Percentiles rank a stretch among this genome's conserved stretches.
Conservation (phyloP, 2,329 filamentous ascomycete species). For the Leptographium wingfieldii region DNA sequence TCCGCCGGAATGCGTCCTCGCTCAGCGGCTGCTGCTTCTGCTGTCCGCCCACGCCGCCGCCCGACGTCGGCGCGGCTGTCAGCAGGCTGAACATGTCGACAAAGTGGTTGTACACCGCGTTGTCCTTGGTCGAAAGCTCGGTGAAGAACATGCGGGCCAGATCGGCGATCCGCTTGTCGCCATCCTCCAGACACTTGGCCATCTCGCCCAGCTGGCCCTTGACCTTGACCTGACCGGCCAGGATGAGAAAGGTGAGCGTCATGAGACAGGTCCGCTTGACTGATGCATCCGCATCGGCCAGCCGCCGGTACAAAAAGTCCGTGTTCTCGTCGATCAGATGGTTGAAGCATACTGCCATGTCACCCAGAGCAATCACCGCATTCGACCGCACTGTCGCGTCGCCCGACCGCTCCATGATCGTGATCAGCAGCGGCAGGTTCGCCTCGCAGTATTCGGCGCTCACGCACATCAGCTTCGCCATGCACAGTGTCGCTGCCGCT, state of each 20-base stretch:
- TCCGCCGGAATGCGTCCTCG: conserved; percentile 74
- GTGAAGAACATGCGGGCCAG: conserved; percentile 97
- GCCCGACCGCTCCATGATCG: conserved; percentile 88
- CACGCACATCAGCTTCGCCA: conserved; percentile 98
- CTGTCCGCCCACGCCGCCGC: background rate
- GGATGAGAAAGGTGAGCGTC: conserved; percentile 93
- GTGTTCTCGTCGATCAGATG: conserved; percentile 99
- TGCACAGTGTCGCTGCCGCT: conserved; percentile 81
- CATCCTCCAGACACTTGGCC: conserved; percentile 96
- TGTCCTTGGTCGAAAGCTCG: conserved; percentile 94
- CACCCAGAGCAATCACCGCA: conserved; percentile 88
- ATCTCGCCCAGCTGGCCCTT: conserved; percentile 98
- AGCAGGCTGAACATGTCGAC: conserved; percentile 97
- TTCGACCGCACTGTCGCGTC: conserved; percentile 92
- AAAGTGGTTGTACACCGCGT: conserved; percentile 98
- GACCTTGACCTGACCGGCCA: conserved; percentile 97
- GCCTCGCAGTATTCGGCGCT: conserved; percentile 91
- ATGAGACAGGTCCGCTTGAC: conserved; percentile 97
- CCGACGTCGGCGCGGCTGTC: conserved; percentile 53
- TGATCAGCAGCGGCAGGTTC: conserved; percentile 87
- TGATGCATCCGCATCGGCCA: conserved; percentile 76
- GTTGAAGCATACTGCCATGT: conserved; percentile 99
- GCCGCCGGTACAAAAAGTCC: conserved; percentile 86
- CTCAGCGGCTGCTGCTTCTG: conserved; percentile 35
- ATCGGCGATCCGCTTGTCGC: conserved; percentile 88